Evolutionary conservation across 2,329 filamentous ascomycete genomes (phyloP), one percentile per base, ranked within the genome.

Genomic region (Exophiala calicioides): DNA sequence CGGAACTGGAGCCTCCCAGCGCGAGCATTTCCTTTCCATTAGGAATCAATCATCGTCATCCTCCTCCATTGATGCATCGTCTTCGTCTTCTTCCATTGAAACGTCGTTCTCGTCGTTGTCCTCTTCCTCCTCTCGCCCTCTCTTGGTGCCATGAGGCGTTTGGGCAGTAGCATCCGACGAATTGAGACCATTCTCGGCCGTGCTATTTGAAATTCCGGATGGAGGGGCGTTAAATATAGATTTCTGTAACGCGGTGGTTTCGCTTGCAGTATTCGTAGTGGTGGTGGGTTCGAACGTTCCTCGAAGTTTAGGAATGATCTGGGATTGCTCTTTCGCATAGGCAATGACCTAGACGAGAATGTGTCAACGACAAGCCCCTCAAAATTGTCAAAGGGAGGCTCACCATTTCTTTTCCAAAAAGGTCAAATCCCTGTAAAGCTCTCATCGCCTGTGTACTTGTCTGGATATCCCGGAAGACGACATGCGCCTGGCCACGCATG

Each of bases 401-500:
- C 29, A 54, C 91, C 76, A 98, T 82, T 56, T 89, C 79, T 56
- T 81, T 83, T 12, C 90, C 93, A 55, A 94, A 85, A 57, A 98
- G 90, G 2, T 86, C 81, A 61, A 89, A 88, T 2, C 88, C 89
- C 59, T 97, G 86, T 36, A 96, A 73, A 8, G 88, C 83, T 56
- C 91, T 78, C 88, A 98, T 88, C 1, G 93, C 93, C 65, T 95
- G 89, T 18, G 90, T 95, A 40, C 90, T 89, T n/a, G 88, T 83
- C 58, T 95, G 86, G 24, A 91, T 76, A 65, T 98, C 91, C 48
- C 88, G 81, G 66, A 90, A 97, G 10, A 93, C 86, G 51, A 98
- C 75, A 63, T 97, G 93, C 52, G 93, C 93, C 70, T 98, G 93
- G 3, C 93, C 93, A 38, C 93, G 85, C 90, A 97, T 96, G 71